Percentiles rank a stretch among this genome's conserved stretches.
These are phyloP conservation scores for Isoetes engelmannii DNA, from an alignment of 83 land plant genomes.

Conservation along the genomic window DNA sequence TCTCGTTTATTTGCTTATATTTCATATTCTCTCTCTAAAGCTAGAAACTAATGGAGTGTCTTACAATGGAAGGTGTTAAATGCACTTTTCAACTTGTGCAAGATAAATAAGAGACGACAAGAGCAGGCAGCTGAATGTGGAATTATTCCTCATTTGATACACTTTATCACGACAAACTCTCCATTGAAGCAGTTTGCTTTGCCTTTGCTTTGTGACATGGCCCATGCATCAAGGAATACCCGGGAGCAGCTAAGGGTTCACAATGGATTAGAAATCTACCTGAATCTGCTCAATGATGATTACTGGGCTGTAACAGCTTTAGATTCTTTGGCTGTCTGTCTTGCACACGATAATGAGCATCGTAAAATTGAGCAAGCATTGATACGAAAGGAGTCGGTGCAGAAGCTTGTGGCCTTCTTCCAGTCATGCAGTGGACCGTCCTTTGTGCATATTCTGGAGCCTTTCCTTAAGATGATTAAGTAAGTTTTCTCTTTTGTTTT, in stretches of 20 bases:
- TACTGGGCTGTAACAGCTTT: slow-evolving; percentile 89
- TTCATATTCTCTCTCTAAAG: not conserved
- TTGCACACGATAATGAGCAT: slow-evolving; percentile 96
- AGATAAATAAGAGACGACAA: slow-evolving; percentile 94
- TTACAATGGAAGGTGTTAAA: slow-evolving; percentile 56
- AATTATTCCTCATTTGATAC: slow-evolving; percentile 93
- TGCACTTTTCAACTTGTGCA: slow-evolving; percentile 92
- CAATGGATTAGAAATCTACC: slow-evolving; percentile 83
- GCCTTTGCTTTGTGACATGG: slow-evolving; percentile 97
- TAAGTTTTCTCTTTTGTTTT: slow-evolving; percentile 26
- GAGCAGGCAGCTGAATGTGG: slow-evolving; percentile 99
- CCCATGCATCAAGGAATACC: slow-evolving; percentile 93
- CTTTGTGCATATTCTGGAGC: slow-evolving; percentile 93
- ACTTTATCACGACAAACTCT: slow-evolving; percentile 68
- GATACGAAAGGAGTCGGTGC: slow-evolving; percentile 71
- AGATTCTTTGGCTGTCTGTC: slow-evolving; percentile 93
- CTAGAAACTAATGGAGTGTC: no score
- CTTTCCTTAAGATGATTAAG: slow-evolving; percentile 97
- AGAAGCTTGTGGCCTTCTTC: slow-evolving; percentile 84
- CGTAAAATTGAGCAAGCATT: slow-evolving; percentile 85
- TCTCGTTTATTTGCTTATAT: not conserved
- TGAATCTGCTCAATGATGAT: slow-evolving; percentile 83
- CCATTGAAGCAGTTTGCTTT: slow-evolving; percentile 80
- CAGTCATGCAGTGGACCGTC: slow-evolving; percentile 75
- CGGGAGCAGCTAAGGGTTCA: slow-evolving; percentile 82